Evolutionary conservation across 768 basidiomycete species (phyloP).

Genomic region (Sutorius australiensis): DNA sequence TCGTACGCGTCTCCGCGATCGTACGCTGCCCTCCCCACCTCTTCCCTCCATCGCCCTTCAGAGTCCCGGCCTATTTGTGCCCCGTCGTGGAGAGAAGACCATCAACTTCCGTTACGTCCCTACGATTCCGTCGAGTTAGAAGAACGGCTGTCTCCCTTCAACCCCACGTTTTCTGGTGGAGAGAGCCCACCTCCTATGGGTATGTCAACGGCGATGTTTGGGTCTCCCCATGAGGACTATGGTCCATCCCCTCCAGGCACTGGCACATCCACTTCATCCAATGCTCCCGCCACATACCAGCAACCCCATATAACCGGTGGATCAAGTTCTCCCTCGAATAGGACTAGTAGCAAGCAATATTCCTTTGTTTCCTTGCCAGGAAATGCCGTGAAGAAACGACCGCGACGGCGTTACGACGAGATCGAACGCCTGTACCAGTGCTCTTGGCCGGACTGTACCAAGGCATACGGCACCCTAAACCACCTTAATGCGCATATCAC

Average conservation of each 20-base stretch:
- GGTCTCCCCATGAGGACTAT: slow-evolving; percentile 47
- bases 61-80: slow-evolving; percentile 44
- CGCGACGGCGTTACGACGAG: slow-evolving; percentile 87
- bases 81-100: slow-evolving; percentile 29
- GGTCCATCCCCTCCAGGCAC: slow-evolving; percentile 62
- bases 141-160: slow-evolving; percentile 53
- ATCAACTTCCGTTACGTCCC: slow-evolving; percentile 30
- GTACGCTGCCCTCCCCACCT: slow-evolving; percentile 36
- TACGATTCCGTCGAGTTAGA: slow-evolving; percentile 39
- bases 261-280: slow-evolving; percentile 55
- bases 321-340: slow-evolving; percentile 38
- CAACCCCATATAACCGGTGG: slow-evolving; percentile 13
- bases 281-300: slow-evolving; percentile 31
- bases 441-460: slow-evolving; percentile 71
- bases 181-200: slow-evolving; percentile 33
- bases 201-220: slow-evolving; percentile 36
- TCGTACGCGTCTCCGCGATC: slow-evolving; percentile 34
- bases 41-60: slow-evolving; percentile 43
- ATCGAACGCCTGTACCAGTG: slow-evolving; percentile 92
- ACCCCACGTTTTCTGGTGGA: slow-evolving; percentile 49
- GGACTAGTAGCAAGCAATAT: slow-evolving; percentile 65
- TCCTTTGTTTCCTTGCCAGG: slow-evolving; percentile 80
- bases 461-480: slow-evolving; percentile 92
- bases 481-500: slow-evolving; percentile 97
- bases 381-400: slow-evolving; percentile 77